Evolutionary conservation across 2,329 filamentous ascomycete genomes (phyloP).

Genomic region (Endoconidiophora polonica): DNA sequence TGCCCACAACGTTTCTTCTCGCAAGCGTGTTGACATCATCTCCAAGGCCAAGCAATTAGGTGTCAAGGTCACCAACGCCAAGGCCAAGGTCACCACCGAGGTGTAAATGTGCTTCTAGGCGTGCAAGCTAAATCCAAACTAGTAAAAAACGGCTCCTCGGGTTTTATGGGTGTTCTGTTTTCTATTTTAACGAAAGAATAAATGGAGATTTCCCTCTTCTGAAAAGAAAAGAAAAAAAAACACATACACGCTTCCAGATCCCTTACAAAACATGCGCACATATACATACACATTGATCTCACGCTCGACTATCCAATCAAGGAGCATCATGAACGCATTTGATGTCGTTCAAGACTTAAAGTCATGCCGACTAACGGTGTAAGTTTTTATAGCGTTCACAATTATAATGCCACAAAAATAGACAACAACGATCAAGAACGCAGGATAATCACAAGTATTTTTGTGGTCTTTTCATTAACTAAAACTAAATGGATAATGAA

Average conservation of each 20-base stretch:
- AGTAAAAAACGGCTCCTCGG: slow-evolving; percentile 12
- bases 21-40: slow-evolving; percentile 98
- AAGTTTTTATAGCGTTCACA: too few relatives aligned
- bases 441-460: not conserved
- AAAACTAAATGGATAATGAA: not conserved
- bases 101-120: slow-evolving; percentile 32
- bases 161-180: slow-evolving; percentile 13
- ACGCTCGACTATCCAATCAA: too few relatives aligned
- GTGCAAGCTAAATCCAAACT: slow-evolving; percentile 11
- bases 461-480: not conserved
- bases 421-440: too few relatives aligned
- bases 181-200: slow-evolving; percentile 13
- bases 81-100: slow-evolving; percentile 98
- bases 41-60: slow-evolving; percentile 93
- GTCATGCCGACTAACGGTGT: too few relatives aligned
- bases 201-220: slow-evolving; percentile 12
- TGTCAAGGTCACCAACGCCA: slow-evolving; percentile 99
- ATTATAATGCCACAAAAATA: too few relatives aligned
- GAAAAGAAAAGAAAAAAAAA: slow-evolving; percentile 10
- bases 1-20: slow-evolving; percentile 90
- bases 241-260: slow-evolving; percentile 12
- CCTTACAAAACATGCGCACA: too few relatives aligned
- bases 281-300: too few relatives aligned
- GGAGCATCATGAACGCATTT: too few relatives aligned
- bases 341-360: too few relatives aligned